These are phyloP conservation scores for Tirmania nivea DNA, from an alignment of 495 filamentous ascomycete genomes.

Conservation along the genomic window DNA sequence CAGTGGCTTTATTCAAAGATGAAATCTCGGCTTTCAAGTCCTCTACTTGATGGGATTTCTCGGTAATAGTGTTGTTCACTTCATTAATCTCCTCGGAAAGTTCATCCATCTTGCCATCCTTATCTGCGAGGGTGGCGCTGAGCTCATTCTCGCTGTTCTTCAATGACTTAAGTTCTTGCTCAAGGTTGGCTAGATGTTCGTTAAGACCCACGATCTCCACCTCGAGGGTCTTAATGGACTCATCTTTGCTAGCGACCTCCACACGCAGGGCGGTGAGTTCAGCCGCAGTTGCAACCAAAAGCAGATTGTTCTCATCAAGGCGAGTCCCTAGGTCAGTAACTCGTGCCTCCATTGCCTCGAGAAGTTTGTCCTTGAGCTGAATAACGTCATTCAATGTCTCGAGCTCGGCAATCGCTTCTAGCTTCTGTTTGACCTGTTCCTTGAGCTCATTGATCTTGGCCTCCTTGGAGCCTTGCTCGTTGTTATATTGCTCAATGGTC, in stretches of 20 bases:
- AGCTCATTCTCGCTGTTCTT: background rate
- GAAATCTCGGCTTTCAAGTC: background rate
- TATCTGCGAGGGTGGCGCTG: background rate
- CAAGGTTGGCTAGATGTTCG: background rate
- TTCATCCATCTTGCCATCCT: background rate
- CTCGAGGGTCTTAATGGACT: background rate
- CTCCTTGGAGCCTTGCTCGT: background rate
- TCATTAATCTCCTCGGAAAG: background rate
- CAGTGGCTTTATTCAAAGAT: background rate
- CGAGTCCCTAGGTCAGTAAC: constrained; percentile 2
- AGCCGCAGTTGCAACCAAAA: background rate
- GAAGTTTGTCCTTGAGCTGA: constrained; percentile 4
- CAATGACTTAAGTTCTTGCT: background rate
- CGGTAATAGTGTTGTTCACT: background rate
- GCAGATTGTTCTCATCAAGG: background rate
- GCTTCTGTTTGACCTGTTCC: background rate
- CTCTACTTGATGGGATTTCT: background rate
- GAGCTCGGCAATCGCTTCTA: constrained; percentile 2
- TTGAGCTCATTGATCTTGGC: background rate
- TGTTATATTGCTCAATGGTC: background rate
- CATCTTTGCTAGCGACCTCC: background rate
- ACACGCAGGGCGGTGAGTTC: background rate
- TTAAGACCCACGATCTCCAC: constrained; percentile 1
- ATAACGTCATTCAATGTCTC: constrained; percentile 2
- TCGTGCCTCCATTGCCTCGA: constrained; percentile 3